Percentiles rank a stretch among this genome's conserved stretches.
Evolutionary conservation across 2,329 filamentous ascomycete genomes (phyloP).

Genomic region (Phialocephala subalpina): DNA sequence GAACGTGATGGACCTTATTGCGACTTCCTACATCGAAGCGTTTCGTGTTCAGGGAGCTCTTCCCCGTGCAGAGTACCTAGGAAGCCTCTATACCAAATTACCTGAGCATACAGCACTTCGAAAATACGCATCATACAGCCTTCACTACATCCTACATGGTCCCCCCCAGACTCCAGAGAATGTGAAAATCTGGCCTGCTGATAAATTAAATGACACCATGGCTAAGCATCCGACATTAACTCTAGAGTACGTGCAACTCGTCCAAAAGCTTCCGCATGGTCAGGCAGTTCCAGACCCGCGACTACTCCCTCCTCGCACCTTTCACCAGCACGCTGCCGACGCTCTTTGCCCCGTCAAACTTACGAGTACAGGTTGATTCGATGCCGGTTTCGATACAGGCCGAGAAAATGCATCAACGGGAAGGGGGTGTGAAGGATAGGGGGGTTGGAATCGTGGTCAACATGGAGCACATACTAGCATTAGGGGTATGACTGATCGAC

Average conservation of each 20-base stretch:
- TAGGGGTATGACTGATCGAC: neutral
- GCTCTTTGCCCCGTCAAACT: neutral
- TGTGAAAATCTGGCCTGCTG: neutral
- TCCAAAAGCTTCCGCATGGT: neutral
- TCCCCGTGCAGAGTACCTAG: neutral
- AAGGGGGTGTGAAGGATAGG: neutral
- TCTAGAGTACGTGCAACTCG: neutral
- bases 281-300: neutral
- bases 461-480: neutral
- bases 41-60: neutral
- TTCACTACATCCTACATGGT: conserved; percentile 1
- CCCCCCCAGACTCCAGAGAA: neutral
- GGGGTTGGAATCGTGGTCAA: neutral
- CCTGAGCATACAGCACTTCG: conserved; percentile 1
- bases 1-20: neutral
- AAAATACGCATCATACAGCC: neutral
- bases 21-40: neutral
- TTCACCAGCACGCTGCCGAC: neutral
- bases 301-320: neutral
- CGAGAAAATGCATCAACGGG: neutral
- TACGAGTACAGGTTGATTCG: neutral
- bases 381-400: neutral
- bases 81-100: neutral
- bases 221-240: neutral
- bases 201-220: neutral